Conservation (phyloP, 2,329 filamentous ascomycete species). For the Trichocomaceae sp. region DNA sequence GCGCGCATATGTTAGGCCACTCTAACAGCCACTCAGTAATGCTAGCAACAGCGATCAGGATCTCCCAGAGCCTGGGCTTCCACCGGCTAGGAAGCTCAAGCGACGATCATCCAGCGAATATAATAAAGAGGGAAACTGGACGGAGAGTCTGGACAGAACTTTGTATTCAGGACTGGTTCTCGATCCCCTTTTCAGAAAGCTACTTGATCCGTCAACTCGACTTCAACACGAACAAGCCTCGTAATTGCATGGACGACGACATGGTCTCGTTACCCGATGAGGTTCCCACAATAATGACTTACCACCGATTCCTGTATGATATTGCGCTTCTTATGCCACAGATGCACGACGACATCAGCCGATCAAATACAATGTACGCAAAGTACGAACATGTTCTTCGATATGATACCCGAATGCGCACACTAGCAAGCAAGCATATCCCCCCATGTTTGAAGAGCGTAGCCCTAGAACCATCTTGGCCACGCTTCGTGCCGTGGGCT, state of each 20-base stretch:
- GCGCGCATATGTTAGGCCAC: constrained; percentile 45
- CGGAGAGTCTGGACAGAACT: constrained; percentile 36
- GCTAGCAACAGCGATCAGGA: constrained; percentile 40
- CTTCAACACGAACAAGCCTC: constrained; percentile 29
- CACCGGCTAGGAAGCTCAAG: constrained; percentile 31
- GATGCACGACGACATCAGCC: constrained; percentile 32
- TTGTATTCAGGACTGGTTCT: constrained; percentile 40
- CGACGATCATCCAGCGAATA: constrained; percentile 17
- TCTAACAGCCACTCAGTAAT: constrained; percentile 44
- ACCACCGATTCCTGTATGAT: constrained; percentile 30
- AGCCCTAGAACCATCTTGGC: constrained; percentile 24
- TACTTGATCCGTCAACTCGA: constrained; percentile 33
- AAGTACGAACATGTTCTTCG: constrained; percentile 34
- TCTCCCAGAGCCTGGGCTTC: constrained; percentile 44
- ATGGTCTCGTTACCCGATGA: constrained; percentile 24
- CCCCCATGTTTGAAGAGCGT: constrained; percentile 9
- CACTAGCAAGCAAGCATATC: neutral
- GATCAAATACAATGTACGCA: constrained; percentile 26
- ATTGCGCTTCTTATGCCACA: constrained; percentile 23
- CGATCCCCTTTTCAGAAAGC: constrained; percentile 35
- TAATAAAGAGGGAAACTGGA: constrained; percentile 29
- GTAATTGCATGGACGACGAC: constrained; percentile 26
- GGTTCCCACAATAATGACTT: constrained; percentile 30
- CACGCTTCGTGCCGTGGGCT: constrained; percentile 33
- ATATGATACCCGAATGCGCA: constrained; percentile 24